A percentile compares a stretch with the other conserved stretches of the same genome.
These are phyloP conservation scores for Penicillium sp. DNA, from an alignment of 2,329 filamentous ascomycete genomes.

Conservation along the genomic window DNA sequence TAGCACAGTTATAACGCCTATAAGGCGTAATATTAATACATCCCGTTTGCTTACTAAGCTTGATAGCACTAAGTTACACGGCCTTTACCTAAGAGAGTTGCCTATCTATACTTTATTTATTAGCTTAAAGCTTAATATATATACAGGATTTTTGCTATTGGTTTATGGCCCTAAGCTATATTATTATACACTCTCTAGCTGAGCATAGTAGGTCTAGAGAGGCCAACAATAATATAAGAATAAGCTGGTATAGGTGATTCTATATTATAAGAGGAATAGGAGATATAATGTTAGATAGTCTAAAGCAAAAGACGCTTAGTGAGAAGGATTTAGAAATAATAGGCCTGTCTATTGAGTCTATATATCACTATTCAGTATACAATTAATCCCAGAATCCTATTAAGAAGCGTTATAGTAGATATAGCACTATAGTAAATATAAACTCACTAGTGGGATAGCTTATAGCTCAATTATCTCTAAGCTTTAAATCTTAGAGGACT, in stretches of 20 bases:
- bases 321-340: background rate
- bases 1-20: background rate
- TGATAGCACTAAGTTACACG: background rate
- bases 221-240: background rate
- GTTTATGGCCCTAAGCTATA: constrained; percentile 1
- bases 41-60: too few species aligned
- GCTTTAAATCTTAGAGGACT: background rate
- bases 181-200: background rate
- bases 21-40: background rate
- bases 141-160: constrained; percentile 2
- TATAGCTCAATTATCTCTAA: too few species aligned
- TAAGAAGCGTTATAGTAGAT: background rate
- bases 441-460: background rate
- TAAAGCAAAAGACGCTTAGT: background rate
- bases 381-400: too few species aligned
- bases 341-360: background rate
- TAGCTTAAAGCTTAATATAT: background rate
- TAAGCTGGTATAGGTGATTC: background rate
- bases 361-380: background rate
- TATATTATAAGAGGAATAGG: background rate
- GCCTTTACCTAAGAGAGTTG: background rate
- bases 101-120: background rate
- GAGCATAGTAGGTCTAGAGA: background rate
- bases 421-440: background rate
- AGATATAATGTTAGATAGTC: background rate